Conservation (phyloP, 176 grass and related monocot species). For the Elaeis guineensis region DNA sequence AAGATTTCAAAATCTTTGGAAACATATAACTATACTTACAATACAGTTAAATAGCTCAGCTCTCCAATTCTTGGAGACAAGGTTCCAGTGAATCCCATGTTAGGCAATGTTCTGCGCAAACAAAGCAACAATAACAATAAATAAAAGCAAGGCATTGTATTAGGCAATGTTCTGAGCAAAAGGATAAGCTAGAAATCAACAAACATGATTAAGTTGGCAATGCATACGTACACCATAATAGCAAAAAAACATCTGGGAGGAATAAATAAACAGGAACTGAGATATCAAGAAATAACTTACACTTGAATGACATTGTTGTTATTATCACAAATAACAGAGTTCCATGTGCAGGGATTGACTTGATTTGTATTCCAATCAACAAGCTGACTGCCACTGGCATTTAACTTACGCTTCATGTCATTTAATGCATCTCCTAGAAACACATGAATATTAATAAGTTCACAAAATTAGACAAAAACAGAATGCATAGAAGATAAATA, state of each 20-base stretch:
- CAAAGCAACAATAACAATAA: conserved; percentile 5
- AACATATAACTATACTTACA: conserved; percentile 46
- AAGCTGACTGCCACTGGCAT: conserved; percentile 40
- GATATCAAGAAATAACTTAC: conserved; percentile 38
- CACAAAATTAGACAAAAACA: too few species aligned
- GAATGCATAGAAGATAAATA: too few species aligned
- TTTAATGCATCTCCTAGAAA: not conserved
- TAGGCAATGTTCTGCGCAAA: conserved; percentile 74
- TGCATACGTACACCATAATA: too few species aligned
- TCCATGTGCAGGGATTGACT: conserved; percentile 33
- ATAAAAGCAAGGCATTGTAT: not conserved
- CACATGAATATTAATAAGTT: too few species aligned
- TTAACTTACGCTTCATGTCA: conserved; percentile 15
- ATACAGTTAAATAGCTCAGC: conserved; percentile 63
- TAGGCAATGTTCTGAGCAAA: not conserved
- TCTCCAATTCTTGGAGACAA: conserved; percentile 88
- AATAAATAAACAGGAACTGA: too few species aligned
- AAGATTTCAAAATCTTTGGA: too few species aligned
- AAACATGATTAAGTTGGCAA: too few species aligned
- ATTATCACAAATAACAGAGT: conserved; percentile 81
- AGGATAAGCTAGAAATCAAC: too few species aligned
- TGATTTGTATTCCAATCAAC: conserved; percentile 68
- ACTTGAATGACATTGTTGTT: conserved; percentile 71
- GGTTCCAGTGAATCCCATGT: conserved; percentile 83
- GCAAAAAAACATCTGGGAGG: too few species aligned